Conservation (phyloP, 495 filamentous ascomycete species). For the Venustampulla echinocandica region DNA sequence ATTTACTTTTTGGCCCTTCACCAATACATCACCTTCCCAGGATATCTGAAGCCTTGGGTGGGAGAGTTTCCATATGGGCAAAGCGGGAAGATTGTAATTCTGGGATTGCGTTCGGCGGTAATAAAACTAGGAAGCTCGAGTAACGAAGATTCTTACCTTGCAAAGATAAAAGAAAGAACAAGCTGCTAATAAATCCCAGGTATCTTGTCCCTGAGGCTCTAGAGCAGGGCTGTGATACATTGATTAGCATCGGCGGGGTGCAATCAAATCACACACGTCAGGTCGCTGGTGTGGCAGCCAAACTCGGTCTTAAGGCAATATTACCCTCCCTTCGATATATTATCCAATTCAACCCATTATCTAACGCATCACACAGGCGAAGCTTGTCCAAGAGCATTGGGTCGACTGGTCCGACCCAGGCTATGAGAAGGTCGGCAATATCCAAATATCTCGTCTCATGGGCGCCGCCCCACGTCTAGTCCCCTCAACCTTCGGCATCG, state of each 20-base stretch:
- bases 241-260: slow-evolving; percentile 55
- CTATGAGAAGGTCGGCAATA: slow-evolving; percentile 51
- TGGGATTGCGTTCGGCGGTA: slow-evolving; percentile 53
- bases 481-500: slow-evolving; percentile 46
- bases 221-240: slow-evolving; percentile 41
- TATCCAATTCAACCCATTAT: no score
- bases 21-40: slow-evolving; percentile 53
- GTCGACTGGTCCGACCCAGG: slow-evolving; percentile 43
- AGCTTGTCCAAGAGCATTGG: slow-evolving; percentile 56
- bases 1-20: slow-evolving; percentile 48
- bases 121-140: slow-evolving; percentile 60
- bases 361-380: slow-evolving; percentile 13
- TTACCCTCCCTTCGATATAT: neutral
- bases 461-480: slow-evolving; percentile 47
- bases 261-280: slow-evolving; percentile 60
- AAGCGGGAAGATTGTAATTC: slow-evolving; percentile 59
- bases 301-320: slow-evolving; percentile 37
- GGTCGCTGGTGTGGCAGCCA: slow-evolving; percentile 48
- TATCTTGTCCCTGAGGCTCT: slow-evolving; percentile 49
- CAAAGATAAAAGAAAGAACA: neutral
- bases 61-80: slow-evolving; percentile 47
- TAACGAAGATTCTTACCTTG: slow-evolving; percentile 25
- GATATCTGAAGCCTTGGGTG: slow-evolving; percentile 46
- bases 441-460: slow-evolving; percentile 55
- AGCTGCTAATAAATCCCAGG: slow-evolving; percentile 21